Conservation (phyloP, 768 basidiomycete genomes). For the Boletus fagicola region DNA sequence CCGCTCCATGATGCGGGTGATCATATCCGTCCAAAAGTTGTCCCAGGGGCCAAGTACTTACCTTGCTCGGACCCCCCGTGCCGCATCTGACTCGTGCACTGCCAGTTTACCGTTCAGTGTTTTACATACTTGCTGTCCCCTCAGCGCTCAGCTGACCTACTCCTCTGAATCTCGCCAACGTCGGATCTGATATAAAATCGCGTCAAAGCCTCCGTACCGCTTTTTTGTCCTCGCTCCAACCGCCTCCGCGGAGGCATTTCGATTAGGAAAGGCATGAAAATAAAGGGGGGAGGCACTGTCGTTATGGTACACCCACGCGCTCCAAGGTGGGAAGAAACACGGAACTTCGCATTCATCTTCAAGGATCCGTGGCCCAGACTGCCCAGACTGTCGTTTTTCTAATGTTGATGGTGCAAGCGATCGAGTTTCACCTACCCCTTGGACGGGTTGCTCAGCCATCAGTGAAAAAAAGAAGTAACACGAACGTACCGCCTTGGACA, state of each 20-base stretch:
- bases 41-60: background rate
- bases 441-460: constrained; percentile 9
- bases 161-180: background rate
- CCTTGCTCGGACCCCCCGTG: background rate
- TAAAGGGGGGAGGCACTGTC: constrained; percentile 2
- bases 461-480: constrained; percentile 3
- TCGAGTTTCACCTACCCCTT: constrained; percentile 6
- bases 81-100: background rate
- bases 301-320: constrained; percentile 9
- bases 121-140: background rate
- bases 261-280: background rate
- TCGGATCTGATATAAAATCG: constrained; percentile 9
- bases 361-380: background rate
- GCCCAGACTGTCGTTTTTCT: background rate
- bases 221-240: background rate
- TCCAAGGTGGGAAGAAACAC: constrained; percentile 10
- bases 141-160: constrained; percentile 1
- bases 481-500: constrained; percentile 9
- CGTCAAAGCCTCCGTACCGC: background rate
- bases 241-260: constrained; percentile 7
- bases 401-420: background rate
- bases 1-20: background rate
- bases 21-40: background rate
- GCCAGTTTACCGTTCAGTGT: background rate
- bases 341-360: background rate